Base-by-base conservation (phyloP, 176 grass and related monocot genomes). In the Musa beccarii region DNA sequence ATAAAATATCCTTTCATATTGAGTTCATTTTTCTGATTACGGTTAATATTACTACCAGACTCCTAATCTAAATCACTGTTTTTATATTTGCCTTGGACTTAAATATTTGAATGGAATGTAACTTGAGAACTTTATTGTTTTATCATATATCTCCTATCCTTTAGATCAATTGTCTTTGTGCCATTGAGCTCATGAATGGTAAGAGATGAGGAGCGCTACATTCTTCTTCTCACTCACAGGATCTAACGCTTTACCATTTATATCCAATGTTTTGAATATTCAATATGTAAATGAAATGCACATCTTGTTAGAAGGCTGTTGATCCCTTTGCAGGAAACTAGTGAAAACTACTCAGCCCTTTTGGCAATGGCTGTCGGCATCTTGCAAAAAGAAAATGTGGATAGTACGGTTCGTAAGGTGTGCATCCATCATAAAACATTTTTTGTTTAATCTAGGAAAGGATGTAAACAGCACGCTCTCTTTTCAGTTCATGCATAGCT, bases 361-460 rank as follows among this genome's bases (percentile, higher is more conserved):
- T 62, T 98, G 68, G 94, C 94, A 49, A 98, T 98, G 88, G 90
- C 94, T 62, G 94, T 98, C 14, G 94, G 90, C 52, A 98, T 98
- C 49, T 87, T 80, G 2, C 94, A 93, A n/a, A 98, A 93, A 77
- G 73, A 89, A 64, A 98, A 91, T 82, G 90, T 98, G 22, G 88
- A 98, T 82, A 66, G 52, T 1, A 89, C 87, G 82, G 88, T 89
- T 52, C 83, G 78, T 73, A 98, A 93, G 90, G 92, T 96, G 51
- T 57, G 77, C 79, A 66, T n/a, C 69, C 11, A 72, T 8, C 34
- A 43, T 43, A 43, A 4, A 5, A 43, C 3, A 4, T 43, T 43
- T 43, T 43, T 43, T 43, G 34, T 43, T 43, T 43, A 43, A 43
- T 43, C 4, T 43, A 43, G 4, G 34, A 5, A 43, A 43, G 3